Conservation (phyloP, 2,329 filamentous ascomycete species). For the Tolypocladium endophyticum region DNA sequence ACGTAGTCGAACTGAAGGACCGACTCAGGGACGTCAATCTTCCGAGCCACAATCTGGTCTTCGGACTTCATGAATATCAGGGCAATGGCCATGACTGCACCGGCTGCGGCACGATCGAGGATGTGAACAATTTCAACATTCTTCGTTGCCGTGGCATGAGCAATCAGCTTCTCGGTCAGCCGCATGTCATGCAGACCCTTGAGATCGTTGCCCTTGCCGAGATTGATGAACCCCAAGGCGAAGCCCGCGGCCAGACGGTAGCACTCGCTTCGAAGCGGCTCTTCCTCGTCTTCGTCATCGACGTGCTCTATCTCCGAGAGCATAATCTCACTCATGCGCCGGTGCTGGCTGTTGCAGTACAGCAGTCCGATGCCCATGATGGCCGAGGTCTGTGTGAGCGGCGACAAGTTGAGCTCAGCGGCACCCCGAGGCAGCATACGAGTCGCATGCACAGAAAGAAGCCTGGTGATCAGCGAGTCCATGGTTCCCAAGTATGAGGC, state of each 20-base stretch:
- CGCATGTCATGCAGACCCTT: conserved; percentile 89
- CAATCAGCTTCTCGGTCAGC: conserved; percentile 76
- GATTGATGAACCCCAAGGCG: conserved; percentile 85
- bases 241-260: conserved; percentile 92
- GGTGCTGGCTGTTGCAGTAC: conserved; percentile 91
- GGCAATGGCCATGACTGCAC: conserved; percentile 81
- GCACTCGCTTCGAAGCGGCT: conserved; percentile 83
- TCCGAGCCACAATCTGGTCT: conserved; percentile 73
- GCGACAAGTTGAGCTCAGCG: conserved; percentile 87
- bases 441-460: conserved; percentile 92
- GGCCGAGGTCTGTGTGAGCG: conserved; percentile 86
- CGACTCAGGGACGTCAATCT: conserved; percentile 88
- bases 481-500: conserved; percentile 94
- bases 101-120: conserved; percentile 83
- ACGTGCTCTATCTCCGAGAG: conserved; percentile 90
- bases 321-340: conserved; percentile 98
- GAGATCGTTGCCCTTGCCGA: conserved; percentile 81
- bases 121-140: conserved; percentile 88
- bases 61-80: conserved; percentile 97
- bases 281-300: conserved; percentile 70
- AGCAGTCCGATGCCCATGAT: conserved; percentile 94
- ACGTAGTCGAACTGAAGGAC: conserved; percentile 90
- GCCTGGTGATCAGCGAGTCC: conserved; percentile 87
- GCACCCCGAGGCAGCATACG: conserved; percentile 87
- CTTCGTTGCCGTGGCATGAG: conserved; percentile 78